Conservation (phyloP, 352 stramenopile species). For the Halophytophthora polymorphica region DNA sequence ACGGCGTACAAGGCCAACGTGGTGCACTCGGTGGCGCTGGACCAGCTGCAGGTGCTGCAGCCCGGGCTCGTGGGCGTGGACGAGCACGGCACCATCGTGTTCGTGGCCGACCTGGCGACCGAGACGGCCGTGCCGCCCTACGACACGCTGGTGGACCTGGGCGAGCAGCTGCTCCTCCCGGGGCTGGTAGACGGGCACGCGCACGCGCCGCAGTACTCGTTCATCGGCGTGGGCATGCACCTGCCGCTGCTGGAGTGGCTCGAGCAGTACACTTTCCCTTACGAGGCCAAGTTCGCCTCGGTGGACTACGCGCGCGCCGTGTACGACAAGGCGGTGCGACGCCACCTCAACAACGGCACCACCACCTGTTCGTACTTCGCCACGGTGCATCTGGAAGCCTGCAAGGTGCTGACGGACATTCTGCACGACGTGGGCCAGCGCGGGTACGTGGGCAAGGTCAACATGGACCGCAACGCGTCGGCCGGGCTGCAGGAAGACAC, state of each 20-base stretch:
- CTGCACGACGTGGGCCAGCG: slow-evolving; percentile 83
- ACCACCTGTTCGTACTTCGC: slow-evolving; percentile 95
- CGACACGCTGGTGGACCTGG: slow-evolving; percentile 64
- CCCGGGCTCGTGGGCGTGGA: slow-evolving; percentile 63
- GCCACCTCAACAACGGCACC: slow-evolving; percentile 87
- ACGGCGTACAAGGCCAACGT: slow-evolving; percentile 78
- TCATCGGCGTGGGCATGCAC: slow-evolving; percentile 92
- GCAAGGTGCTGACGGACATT: slow-evolving; percentile 89
- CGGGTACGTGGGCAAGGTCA: slow-evolving; percentile 93
- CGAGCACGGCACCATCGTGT: slow-evolving; percentile 41
- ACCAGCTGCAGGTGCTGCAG: slow-evolving; percentile 56
- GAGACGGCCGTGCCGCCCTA: slow-evolving; percentile 13
- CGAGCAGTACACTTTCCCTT: slow-evolving; percentile 93
- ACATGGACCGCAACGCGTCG: slow-evolving; percentile 93
- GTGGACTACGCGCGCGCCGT: slow-evolving; percentile 66
- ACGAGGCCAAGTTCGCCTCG: slow-evolving; percentile 80
- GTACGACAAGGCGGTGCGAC: slow-evolving; percentile 87
- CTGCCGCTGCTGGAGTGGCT: slow-evolving; percentile 92
- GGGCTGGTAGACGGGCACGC: slow-evolving; percentile 94
- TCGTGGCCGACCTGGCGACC: slow-evolving; percentile 39
- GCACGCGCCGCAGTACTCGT: slow-evolving; percentile 93
- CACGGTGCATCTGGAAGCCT: slow-evolving; percentile 89
- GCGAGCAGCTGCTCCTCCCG: slow-evolving; percentile 83
- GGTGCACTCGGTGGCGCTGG: slow-evolving; percentile 64
- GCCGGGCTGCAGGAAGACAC: slow-evolving; percentile 86